A percentile compares a stretch with the other conserved stretches of the same genome.
phyloP scores from a whole-genome alignment of 306 rosid genomes.

The Vigna angularis region DNA sequence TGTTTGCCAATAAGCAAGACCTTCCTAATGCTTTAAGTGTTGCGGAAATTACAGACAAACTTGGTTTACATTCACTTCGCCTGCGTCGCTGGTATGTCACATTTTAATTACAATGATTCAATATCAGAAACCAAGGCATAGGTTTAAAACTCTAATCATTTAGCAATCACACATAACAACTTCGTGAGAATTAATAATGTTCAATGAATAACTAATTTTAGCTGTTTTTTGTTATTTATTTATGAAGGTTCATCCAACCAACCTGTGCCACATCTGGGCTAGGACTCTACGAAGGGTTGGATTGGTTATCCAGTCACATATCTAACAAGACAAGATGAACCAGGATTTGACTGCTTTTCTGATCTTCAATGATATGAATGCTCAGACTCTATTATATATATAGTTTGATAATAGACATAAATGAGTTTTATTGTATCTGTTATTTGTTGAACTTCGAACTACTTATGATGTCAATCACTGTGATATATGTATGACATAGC shows the following conservation, averaged over 20 bases:
- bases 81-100: conserved; percentile 77
- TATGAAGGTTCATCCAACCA: conserved; percentile 63
- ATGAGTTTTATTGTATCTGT: neutral
- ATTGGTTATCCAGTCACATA: conserved; percentile 87
- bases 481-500: neutral
- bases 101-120: neutral
- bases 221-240: neutral
- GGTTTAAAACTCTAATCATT: neutral
- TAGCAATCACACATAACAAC: neutral
- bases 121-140: too few relatives aligned
- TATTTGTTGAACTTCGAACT: conserved; percentile 26
- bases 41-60: conserved; percentile 84
- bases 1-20: conserved; percentile 58
- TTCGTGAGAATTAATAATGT: neutral
- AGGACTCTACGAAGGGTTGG: conserved; percentile 85
- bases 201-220: neutral
- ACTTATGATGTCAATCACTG: conserved; percentile 18
- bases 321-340: conserved; percentile 59
- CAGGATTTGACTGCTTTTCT: conserved; percentile 3
- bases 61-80: conserved; percentile 82
- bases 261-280: conserved; percentile 52
- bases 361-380: conserved; percentile 4
- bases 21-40: conserved; percentile 71
- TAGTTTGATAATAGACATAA: conserved; percentile 35
- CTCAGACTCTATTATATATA: neutral